These are phyloP conservation scores for Jamesozyma jinghongensis DNA, from an alignment of 805 yeast genomes.

Conservation along the genomic window DNA sequence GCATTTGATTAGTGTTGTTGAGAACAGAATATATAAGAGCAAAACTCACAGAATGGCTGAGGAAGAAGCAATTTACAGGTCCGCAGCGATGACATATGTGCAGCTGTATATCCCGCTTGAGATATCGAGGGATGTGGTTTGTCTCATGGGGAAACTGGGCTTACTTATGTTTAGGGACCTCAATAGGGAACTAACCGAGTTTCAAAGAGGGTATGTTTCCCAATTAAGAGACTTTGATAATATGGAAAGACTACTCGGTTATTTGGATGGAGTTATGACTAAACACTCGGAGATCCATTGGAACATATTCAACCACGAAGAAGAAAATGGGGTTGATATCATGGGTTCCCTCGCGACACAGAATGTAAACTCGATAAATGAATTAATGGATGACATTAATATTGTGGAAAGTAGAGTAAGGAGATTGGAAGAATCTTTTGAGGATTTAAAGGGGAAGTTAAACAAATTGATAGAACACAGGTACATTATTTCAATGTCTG, in stretches of 20 bases:
- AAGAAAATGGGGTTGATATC: constrained; percentile 12
- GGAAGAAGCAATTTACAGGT: constrained; percentile 41
- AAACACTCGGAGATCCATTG: constrained; percentile 34
- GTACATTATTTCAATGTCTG: constrained; percentile 45
- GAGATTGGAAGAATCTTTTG: constrained; percentile 64
- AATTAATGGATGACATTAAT: constrained; percentile 49
- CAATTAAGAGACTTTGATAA: constrained; percentile 79
- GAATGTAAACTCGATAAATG: constrained; percentile 42
- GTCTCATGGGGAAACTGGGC: constrained; percentile 79
- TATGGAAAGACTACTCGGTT: constrained; percentile 64
- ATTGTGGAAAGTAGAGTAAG: constrained; percentile 62
- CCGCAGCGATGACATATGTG: constrained; percentile 94
- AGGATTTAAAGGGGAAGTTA: constrained; percentile 51
- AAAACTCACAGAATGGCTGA: constrained; percentile 14
- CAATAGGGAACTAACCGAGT: constrained; percentile 70
- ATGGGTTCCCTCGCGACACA: constrained; percentile 21
- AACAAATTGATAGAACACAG: constrained; percentile 63
- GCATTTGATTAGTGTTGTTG: too few species aligned
- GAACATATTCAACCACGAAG: constrained; percentile 30
- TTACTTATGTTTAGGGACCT: constrained; percentile 81
- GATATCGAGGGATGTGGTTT: constrained; percentile 72
- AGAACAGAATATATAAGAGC: not conserved
- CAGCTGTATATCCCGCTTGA: constrained; percentile 84
- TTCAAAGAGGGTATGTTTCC: constrained; percentile 84
- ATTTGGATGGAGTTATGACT: constrained; percentile 39